Percentiles rank a stretch among this genome's conserved stretches.
Evolutionary conservation across 164 flowering plant genomes (phyloP).

Genomic region (Litsea cubeba): DNA sequence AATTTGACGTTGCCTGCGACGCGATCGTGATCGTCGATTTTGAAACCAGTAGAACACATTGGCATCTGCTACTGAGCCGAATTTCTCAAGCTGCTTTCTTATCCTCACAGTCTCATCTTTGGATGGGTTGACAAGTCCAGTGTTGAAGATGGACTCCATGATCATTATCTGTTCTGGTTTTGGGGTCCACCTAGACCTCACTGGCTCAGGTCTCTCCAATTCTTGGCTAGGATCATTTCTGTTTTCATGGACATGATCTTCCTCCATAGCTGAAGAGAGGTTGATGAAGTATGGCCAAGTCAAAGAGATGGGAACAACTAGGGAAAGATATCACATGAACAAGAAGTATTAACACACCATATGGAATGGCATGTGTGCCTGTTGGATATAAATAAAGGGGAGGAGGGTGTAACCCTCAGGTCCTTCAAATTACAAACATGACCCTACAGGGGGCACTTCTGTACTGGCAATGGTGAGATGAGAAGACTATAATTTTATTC

Average conservation of each 20-base stretch:
- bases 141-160: conserved; percentile 93
- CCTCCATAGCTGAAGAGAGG: conserved; percentile 1
- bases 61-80: conserved; percentile 89
- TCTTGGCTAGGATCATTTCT: neutral
- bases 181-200: conserved; percentile 92
- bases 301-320: neutral
- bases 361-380: no score
- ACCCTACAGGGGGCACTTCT: neutral
- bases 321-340: no score
- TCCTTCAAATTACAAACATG: neutral
- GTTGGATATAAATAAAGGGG: no score
- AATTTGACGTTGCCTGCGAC: conserved; percentile 82
- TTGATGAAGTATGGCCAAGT: neutral
- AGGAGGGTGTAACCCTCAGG: no score
- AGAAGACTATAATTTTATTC: no score
- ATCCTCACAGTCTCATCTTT: conserved; percentile 90
- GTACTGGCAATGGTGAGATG: no score
- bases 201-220: conserved; percentile 33
- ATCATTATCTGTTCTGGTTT: conserved; percentile 95
- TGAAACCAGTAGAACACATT: conserved; percentile 99
- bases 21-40: conserved; percentile 75
- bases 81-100: conserved; percentile 76
- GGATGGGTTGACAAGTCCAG: conserved; percentile 98
- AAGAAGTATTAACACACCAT: no score
- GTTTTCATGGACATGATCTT: neutral